phyloP scores from a whole-genome alignment of 228 moss, liverwort and hornwort genomes.

The Sphagnum magellanicum region DNA sequence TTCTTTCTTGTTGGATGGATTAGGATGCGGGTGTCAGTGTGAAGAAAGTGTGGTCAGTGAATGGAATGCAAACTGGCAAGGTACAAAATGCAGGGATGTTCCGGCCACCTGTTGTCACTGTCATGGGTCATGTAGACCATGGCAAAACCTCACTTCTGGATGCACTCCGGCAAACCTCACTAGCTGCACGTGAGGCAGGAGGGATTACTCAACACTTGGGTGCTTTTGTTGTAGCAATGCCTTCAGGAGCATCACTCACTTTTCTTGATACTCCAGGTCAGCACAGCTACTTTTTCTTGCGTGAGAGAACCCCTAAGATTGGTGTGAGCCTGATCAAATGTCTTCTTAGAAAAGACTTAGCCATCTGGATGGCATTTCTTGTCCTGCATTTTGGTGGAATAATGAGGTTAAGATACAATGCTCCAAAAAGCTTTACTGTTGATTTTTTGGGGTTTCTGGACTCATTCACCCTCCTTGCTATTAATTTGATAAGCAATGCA shows the following conservation, averaged over 20 bases:
- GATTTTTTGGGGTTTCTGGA: no score
- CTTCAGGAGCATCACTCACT: slow-evolving; percentile 80
- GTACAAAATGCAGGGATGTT: slow-evolving; percentile 4
- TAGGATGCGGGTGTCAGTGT: slow-evolving; percentile 26
- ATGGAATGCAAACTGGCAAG: slow-evolving; percentile 1
- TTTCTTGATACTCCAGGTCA: slow-evolving; percentile 79
- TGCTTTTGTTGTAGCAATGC: slow-evolving; percentile 88
- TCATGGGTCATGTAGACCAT: slow-evolving; percentile 98
- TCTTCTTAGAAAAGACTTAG: no score
- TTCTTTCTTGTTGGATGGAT: neutral
- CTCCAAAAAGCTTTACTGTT: no score
- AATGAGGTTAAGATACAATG: no score
- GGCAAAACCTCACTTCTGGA: slow-evolving; percentile 91
- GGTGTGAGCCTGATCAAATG: no score
- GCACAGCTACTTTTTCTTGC: no score
- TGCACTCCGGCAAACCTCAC: slow-evolving; percentile 81
- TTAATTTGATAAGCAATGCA: no score
- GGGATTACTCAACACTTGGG: slow-evolving; percentile 96
- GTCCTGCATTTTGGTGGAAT: no score
- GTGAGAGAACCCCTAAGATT: no score
- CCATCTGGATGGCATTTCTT: no score
- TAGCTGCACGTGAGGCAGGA: slow-evolving; percentile 91
- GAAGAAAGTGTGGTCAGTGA: slow-evolving; percentile 24
- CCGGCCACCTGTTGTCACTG: slow-evolving; percentile 86
- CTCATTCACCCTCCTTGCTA: no score